Evolutionary conservation across 2,329 filamentous ascomycete species (phyloP).

Genomic region (Peltaster fructicola): DNA sequence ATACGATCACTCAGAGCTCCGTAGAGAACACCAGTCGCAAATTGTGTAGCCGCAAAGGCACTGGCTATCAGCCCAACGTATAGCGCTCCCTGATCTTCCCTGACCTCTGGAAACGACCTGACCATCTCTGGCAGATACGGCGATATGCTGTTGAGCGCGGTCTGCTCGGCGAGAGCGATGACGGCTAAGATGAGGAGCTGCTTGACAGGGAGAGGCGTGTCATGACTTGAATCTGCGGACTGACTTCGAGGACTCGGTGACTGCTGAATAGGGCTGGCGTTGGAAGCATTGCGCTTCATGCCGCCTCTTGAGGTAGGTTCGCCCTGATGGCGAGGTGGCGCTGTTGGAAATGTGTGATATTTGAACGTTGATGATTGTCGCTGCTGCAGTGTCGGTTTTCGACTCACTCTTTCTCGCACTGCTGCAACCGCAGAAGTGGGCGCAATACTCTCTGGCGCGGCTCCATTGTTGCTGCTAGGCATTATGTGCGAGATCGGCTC

Average conservation of each 20-base stretch:
- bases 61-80: slow-evolving; percentile 87
- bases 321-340: slow-evolving; percentile 50
- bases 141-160: slow-evolving; percentile 86
- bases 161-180: slow-evolving; percentile 85
- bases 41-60: slow-evolving; percentile 79
- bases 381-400: slow-evolving; percentile 14
- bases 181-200: slow-evolving; percentile 76
- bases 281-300: slow-evolving; percentile 5
- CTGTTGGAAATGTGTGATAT: slow-evolving; percentile 69
- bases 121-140: slow-evolving; percentile 94
- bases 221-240: slow-evolving; percentile 17
- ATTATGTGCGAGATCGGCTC: no score
- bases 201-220: slow-evolving; percentile 61
- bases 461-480: no score
- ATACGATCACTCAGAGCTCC: slow-evolving; percentile 66
- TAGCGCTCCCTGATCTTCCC: slow-evolving; percentile 52
- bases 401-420: no score
- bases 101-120: slow-evolving; percentile 63
- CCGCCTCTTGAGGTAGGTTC: slow-evolving; percentile 24
- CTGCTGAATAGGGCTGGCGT: slow-evolving; percentile 8
- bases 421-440: no score
- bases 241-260: slow-evolving; percentile 1
- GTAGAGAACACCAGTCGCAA: slow-evolving; percentile 84
- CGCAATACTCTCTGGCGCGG: no score
- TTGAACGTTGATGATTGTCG: slow-evolving; percentile 40